Evolutionary conservation across 306 rosid species (phyloP).

Genomic region (Ceratonia siliqua): DNA sequence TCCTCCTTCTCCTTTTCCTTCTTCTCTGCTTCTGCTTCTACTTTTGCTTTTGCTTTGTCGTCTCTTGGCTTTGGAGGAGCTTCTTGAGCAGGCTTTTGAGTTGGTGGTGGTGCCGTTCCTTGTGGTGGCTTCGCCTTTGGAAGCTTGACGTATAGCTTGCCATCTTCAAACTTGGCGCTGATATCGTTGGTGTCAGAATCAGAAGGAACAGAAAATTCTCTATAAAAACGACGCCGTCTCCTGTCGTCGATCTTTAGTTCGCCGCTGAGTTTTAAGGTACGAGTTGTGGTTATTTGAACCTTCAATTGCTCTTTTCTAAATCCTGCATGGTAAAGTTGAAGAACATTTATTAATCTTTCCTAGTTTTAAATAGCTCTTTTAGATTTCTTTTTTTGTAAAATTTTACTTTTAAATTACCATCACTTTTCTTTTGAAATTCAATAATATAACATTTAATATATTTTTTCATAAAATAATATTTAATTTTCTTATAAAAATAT

Average conservation of each 20-base stretch:
- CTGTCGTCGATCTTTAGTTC: conserved; percentile 35
- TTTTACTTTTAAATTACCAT: no score
- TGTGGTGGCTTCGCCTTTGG: conserved; percentile 16
- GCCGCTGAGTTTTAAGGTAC: conserved; percentile 45
- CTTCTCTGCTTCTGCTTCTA: not conserved
- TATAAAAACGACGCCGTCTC: conserved; percentile 25
- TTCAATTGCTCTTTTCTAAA: conserved; percentile 52
- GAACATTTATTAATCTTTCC: no score
- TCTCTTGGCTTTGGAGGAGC: not conserved
- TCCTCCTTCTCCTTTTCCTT: not conserved
- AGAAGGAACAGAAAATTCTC: not conserved
- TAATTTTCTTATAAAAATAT: no score
- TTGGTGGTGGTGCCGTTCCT: not conserved
- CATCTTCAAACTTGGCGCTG: conserved; percentile 42
- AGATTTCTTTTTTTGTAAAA: no score
- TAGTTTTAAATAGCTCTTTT: no score
- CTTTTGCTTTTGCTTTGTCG: not conserved
- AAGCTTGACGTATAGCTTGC: conserved; percentile 27
- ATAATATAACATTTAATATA: no score
- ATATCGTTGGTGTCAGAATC: not conserved
- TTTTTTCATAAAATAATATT: no score
- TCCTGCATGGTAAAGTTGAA: conserved; percentile 33
- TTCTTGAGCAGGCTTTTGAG: not conserved
- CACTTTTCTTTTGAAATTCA: no score
- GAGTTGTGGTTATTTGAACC: conserved; percentile 46